Evolutionary conservation across 1,284 basidiomycete genomes (phyloP).

Genomic region (Quambalaria eucalypti): DNA sequence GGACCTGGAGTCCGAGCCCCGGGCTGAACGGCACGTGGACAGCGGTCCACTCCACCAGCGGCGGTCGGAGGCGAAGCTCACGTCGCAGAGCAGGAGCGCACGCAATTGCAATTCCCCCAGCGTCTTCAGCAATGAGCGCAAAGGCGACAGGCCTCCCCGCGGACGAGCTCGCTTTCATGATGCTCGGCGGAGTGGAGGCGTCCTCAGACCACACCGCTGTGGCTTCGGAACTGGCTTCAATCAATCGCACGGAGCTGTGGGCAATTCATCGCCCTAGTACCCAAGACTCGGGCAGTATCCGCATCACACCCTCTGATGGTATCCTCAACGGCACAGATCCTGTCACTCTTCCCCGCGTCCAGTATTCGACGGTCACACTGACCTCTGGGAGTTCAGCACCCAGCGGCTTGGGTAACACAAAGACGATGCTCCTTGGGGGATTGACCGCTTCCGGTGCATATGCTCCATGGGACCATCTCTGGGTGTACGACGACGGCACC

Average conservation of each 20-base stretch:
- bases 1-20: neutral
- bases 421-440: constrained; percentile 37
- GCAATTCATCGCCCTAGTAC: neutral
- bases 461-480: constrained; percentile 19
- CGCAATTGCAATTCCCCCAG: constrained; percentile 2
- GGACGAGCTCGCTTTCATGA: constrained; percentile 8
- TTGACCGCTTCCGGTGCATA: constrained; percentile 28
- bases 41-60: neutral
- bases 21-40: constrained; percentile 9
- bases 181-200: constrained; percentile 17
- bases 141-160: constrained; percentile 3
- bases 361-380: constrained; percentile 28
- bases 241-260: neutral
- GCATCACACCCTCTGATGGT: neutral
- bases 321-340: neutral
- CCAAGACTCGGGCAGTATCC: neutral
- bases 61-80: too few relatives aligned
- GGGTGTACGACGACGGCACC: constrained; percentile 32
- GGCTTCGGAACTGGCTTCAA: neutral
- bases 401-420: neutral
- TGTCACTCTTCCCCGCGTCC: constrained; percentile 24
- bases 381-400: too few relatives aligned
- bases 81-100: neutral
- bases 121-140: neutral
- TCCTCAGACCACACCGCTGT: constrained; percentile 5